Evolutionary conservation across 805 yeast genomes (phyloP).

Genomic region (Ogataea corticis): DNA sequence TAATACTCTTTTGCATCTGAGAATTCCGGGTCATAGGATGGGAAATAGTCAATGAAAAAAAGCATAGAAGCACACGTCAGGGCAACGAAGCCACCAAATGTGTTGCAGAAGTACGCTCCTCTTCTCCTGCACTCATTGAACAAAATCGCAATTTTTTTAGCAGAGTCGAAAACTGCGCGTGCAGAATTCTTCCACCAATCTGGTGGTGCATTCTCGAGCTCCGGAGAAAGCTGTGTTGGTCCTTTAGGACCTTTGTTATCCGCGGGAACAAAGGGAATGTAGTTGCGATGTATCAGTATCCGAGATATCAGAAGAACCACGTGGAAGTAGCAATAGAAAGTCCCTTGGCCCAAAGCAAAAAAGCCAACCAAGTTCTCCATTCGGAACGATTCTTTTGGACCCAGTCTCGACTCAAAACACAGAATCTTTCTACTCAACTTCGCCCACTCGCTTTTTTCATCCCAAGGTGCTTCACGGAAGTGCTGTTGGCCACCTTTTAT

Average conservation of each 20-base stretch:
- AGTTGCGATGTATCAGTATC: conserved; percentile 15
- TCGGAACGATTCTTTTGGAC: conserved; percentile 12
- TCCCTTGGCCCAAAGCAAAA: conserved; percentile 16
- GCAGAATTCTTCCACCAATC: conserved; percentile 20
- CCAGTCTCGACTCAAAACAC: conserved; percentile 13
- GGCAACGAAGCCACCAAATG: conserved; percentile 16
- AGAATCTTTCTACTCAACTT: conserved; percentile 7
- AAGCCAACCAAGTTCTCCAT: conserved; percentile 13
- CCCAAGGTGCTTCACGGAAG: conserved; percentile 17
- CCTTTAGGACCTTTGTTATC: conserved; percentile 20
- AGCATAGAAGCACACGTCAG: conserved; percentile 20
- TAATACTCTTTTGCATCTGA: conserved; percentile 13
- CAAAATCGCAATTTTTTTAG: conserved; percentile 8
- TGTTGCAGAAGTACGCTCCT: conserved; percentile 9
- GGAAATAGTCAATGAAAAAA: conserved; percentile 13
- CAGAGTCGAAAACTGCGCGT: conserved; percentile 11
- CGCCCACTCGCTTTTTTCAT: conserved; percentile 14
- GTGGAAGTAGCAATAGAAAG: conserved; percentile 15
- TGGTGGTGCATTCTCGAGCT: conserved; percentile 14
- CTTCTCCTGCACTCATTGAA: conserved; percentile 10
- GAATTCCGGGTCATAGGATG: conserved; percentile 16
- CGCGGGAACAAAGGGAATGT: conserved; percentile 19
- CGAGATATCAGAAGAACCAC: conserved; percentile 8
- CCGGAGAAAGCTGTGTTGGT: conserved; percentile 8
- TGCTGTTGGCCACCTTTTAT: conserved; percentile 10